These are phyloP conservation scores for Paulownia fortunei DNA, from an alignment of 257 asterid species.

Conservation along the genomic window DNA sequence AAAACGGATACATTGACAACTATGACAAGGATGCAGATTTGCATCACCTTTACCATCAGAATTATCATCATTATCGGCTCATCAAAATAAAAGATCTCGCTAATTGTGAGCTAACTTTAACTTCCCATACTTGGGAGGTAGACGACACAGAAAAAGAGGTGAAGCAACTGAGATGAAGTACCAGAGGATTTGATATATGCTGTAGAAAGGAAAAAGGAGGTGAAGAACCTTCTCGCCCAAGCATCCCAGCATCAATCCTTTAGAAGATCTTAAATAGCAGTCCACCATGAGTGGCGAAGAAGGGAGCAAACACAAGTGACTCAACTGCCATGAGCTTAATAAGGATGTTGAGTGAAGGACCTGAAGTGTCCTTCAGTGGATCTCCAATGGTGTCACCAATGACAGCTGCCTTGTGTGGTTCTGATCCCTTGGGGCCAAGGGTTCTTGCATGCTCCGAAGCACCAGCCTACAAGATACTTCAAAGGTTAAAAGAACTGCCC, in stretches of 20 bases:
- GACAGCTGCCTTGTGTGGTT: conserved; percentile 85
- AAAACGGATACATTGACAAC: conserved; percentile 27
- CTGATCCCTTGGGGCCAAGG: conserved; percentile 77
- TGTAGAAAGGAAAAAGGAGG: neutral
- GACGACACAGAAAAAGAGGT: neutral
- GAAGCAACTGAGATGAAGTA: conserved; percentile 5
- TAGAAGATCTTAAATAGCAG: conserved; percentile 54
- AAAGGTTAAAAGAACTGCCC: neutral
- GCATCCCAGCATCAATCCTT: neutral
- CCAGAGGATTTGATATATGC: neutral
- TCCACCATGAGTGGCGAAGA: conserved; percentile 75
- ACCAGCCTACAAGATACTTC: conserved; percentile 48
- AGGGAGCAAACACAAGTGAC: conserved; percentile 74
- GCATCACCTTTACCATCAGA: conserved; percentile 32
- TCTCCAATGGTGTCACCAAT: conserved; percentile 78
- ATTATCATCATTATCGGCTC: conserved; percentile 39
- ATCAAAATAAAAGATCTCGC: conserved; percentile 35
- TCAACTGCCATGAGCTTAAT: conserved; percentile 84
- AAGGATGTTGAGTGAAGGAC: conserved; percentile 71
- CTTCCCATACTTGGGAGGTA: neutral
- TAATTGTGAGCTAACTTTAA: conserved; percentile 34
- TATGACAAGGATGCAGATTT: conserved; percentile 20
- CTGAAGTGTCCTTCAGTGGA: conserved; percentile 72
- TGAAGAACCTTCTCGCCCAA: neutral
- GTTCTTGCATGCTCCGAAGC: conserved; percentile 65